phyloP scores from a whole-genome alignment of 345 rosid species.

The Adansonia digitata region DNA sequence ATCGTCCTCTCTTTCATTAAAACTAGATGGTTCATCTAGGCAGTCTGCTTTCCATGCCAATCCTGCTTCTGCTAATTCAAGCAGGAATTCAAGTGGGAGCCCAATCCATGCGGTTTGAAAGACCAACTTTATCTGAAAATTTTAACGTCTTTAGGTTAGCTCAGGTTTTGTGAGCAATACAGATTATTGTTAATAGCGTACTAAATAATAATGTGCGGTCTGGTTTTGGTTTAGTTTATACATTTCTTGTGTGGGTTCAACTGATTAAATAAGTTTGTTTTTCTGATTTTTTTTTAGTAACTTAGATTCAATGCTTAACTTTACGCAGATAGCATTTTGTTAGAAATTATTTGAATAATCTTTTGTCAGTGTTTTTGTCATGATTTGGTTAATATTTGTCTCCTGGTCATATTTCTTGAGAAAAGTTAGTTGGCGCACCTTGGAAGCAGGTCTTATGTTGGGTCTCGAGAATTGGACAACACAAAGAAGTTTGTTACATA shows the following conservation, averaged over 20 bases:
- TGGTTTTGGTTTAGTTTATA: constrained; percentile 25
- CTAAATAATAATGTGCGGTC: constrained; percentile 32
- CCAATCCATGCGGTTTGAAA: constrained; percentile 56
- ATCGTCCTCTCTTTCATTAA: constrained; percentile 67
- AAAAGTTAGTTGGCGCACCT: too few relatives aligned
- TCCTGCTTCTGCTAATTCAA: constrained; percentile 50
- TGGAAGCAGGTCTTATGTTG: too few relatives aligned
- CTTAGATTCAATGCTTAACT: constrained; percentile 19
- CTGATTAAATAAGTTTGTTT: constrained; percentile 18
- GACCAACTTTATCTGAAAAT: constrained; percentile 6
- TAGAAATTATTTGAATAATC: constrained; percentile 36
- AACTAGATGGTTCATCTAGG: constrained; percentile 65
- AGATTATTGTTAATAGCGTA: constrained; percentile 29
- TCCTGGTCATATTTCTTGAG: too few relatives aligned
- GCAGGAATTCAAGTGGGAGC: constrained; percentile 40
- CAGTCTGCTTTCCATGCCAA: constrained; percentile 96
- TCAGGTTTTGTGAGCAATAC: constrained; percentile 16
- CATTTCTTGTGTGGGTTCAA: constrained; percentile 24
- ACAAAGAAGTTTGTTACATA: too few relatives aligned
- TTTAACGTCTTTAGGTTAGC: constrained; percentile 24
- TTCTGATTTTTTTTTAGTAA: not conserved
- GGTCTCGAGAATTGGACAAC: too few relatives aligned
- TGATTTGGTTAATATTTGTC: not conserved
- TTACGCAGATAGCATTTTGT: constrained; percentile 28
- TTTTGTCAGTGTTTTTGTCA: constrained; percentile 2